These are phyloP conservation scores for Clavulina sp. DNA, from an alignment of 768 basidiomycete genomes.

Conservation along the genomic window DNA sequence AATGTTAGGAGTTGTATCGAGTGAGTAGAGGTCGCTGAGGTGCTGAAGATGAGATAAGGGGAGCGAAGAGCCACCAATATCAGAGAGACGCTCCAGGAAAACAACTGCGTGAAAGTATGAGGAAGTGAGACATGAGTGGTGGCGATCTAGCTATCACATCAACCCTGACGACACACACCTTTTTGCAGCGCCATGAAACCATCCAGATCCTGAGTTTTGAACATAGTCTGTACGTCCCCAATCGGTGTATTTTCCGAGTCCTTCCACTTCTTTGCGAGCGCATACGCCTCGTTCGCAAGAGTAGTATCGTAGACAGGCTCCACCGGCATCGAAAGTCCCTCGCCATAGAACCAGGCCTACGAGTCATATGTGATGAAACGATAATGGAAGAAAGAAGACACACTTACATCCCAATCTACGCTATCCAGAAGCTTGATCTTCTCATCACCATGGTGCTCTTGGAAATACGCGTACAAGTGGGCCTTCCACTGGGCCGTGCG, in stretches of 20 bases:
- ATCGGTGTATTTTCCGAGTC: slow-evolving; percentile 32
- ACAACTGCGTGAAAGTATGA: slow-evolving; percentile 31
- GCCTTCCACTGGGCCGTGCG: slow-evolving; percentile 69
- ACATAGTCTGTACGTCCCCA: slow-evolving; percentile 29
- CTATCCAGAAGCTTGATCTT: slow-evolving; percentile 47
- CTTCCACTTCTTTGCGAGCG: slow-evolving; percentile 60
- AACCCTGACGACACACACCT: slow-evolving; percentile 28
- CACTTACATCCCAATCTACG: slow-evolving; percentile 60
- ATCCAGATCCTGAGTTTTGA: slow-evolving; percentile 43
- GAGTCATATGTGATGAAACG: neutral
- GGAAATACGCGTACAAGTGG: slow-evolving; percentile 56
- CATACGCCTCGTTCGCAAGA: slow-evolving; percentile 50
- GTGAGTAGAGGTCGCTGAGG: slow-evolving; percentile 35
- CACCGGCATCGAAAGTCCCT: slow-evolving; percentile 54
- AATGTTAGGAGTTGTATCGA: slow-evolving; percentile 42
- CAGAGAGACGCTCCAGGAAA: slow-evolving; percentile 63
- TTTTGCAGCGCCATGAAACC: slow-evolving; percentile 60
- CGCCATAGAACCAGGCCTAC: slow-evolving; percentile 69
- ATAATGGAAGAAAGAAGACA: neutral
- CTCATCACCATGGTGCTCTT: slow-evolving; percentile 35
- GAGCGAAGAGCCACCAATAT: slow-evolving; percentile 34
- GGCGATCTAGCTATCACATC: no score
- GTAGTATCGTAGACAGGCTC: slow-evolving; percentile 56
- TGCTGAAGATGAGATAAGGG: slow-evolving; percentile 39
- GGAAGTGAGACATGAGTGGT: neutral